Percentiles rank a stretch among this genome's conserved stretches.
These are phyloP conservation scores for Trichophyton verrucosum DNA, from an alignment of 2,329 filamentous ascomycete genomes.

Conservation along the genomic window DNA sequence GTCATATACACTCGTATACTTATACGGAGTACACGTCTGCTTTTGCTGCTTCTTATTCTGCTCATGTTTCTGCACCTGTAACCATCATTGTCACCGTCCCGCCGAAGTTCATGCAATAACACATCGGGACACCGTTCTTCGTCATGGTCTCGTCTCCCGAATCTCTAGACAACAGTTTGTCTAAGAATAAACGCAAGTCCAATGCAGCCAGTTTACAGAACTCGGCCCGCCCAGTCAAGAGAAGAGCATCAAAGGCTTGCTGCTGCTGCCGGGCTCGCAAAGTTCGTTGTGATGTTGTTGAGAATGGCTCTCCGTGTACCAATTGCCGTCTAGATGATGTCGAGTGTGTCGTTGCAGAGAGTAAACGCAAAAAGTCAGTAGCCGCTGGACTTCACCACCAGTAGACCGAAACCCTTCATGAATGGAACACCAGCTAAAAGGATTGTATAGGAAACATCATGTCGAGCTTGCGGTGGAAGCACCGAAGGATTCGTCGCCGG, in stretches of 20 bases:
- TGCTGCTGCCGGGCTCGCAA: conserved; percentile 42
- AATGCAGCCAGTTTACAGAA: conserved; percentile 43
- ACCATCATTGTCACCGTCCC: not conserved
- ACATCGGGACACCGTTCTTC: not conserved
- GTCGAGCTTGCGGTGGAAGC: conserved; percentile 20
- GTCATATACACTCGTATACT: not conserved
- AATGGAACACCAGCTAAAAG: not conserved
- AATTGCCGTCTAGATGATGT: conserved; percentile 20
- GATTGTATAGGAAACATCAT: not conserved
- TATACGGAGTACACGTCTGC: not conserved
- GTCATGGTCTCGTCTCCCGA: conserved; percentile 10
- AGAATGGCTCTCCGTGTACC: conserved; percentile 30
- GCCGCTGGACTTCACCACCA: not conserved
- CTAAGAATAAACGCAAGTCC: conserved; percentile 44
- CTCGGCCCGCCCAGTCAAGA: conserved; percentile 53
- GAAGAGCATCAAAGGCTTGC: conserved; percentile 44
- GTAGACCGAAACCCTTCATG: not conserved
- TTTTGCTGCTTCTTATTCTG: not conserved
- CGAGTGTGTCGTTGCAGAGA: conserved; percentile 18
- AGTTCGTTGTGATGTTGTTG: conserved; percentile 41
- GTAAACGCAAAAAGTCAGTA: conserved; percentile 46
- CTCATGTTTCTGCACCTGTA: not conserved
- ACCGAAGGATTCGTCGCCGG: conserved; percentile 18
- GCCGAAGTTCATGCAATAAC: not conserved
- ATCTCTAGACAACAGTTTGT: conserved; percentile 19